phyloP scores from a whole-genome alignment of 2,329 filamentous ascomycete genomes.

The Arachnomyces sp. region DNA sequence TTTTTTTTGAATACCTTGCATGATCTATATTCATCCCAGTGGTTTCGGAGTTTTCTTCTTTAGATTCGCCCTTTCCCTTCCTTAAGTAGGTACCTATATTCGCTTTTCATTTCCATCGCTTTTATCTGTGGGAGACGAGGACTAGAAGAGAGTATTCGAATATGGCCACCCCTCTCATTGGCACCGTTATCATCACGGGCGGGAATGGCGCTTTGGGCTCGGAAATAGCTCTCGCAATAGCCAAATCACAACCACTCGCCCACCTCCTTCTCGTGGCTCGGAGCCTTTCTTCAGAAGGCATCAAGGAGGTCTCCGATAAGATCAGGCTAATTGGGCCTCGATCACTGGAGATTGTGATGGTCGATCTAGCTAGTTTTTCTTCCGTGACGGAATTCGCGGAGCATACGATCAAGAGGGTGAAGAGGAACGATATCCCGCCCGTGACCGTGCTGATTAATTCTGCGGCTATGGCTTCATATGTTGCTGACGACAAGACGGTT shows the following conservation, averaged over 20 bases:
- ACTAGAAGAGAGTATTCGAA: background rate
- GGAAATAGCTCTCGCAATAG: constrained; percentile 29
- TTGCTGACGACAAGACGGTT: constrained; percentile 22
- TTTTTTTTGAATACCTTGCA: too few relatives aligned
- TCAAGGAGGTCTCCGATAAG: constrained; percentile 19
- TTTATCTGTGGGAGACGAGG: background rate
- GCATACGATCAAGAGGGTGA: constrained; percentile 26
- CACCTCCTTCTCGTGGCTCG: constrained; percentile 27
- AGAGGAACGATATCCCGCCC: constrained; percentile 28
- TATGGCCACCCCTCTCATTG: constrained; percentile 28
- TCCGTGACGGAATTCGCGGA: constrained; percentile 25
- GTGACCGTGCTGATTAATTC: constrained; percentile 27
- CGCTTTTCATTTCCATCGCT: too few relatives aligned
- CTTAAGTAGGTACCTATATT: too few relatives aligned
- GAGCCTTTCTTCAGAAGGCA: constrained; percentile 23
- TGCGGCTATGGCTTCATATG: constrained; percentile 26
- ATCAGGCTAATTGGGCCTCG: constrained; percentile 27
- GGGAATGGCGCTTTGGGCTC: constrained; percentile 28
- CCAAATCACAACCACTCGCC: constrained; percentile 28
- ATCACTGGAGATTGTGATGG: constrained; percentile 25
- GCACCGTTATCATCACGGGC: constrained; percentile 31
- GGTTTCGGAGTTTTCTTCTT: too few relatives aligned
- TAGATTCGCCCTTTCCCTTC: too few relatives aligned
- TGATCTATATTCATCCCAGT: too few relatives aligned
- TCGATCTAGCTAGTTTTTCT: constrained; percentile 26